Evolutionary conservation across 2,329 filamentous ascomycete species (phyloP), one percentile per base, ranked within the genome.

Genomic region (Falciphora oryzae): DNA sequence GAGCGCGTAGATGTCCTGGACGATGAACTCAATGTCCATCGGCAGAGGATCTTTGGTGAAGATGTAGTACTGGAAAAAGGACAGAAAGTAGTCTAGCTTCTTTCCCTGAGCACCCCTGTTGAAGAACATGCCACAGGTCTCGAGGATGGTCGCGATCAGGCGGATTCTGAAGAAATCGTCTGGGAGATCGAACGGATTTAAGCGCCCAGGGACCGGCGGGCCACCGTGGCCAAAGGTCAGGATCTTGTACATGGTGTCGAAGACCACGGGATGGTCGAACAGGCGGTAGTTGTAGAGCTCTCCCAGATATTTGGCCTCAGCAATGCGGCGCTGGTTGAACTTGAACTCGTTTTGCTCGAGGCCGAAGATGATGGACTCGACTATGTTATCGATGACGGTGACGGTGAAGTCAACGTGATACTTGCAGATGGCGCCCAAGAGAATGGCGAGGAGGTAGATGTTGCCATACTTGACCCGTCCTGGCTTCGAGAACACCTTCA

Each of bases 231-330:
- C 95, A 74, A 96, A 97, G 10, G 92, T 96, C 74, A 97, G 84
- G 70, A 99, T 90, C 73, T 92, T 93, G 80, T 97, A 99, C 77
- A 99, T 84, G 1, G 90, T 92, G 73, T 99, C 95, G 71, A 99
- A 99, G 63, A 99, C 90, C 29, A 98, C 90, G 0, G 92, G 91
- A 58, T 96, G 95, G 75, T 99, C 95, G 53, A 99, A 85, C 86
- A 99, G 92, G 65, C 95, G 91, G 75, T 98, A 99, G 72, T 97
- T 97, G 79, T 99, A 99, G 13, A 99, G 85, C 76, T 99, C 95
- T 28, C 92, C 93, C 6, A 99, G 82, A 74, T 97, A 99, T 74
- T 97, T 98, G 72, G 97, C 92, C 75, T 98, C 94, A 3, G 96
- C 92, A 67, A 99, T 89, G 28, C 95, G 89, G 66, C 93, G 89